Evolutionary conservation across 495 filamentous ascomycete species (phyloP), one percentile per base, ranked within the genome.

Genomic region (Neurospora pannonica): DNA sequence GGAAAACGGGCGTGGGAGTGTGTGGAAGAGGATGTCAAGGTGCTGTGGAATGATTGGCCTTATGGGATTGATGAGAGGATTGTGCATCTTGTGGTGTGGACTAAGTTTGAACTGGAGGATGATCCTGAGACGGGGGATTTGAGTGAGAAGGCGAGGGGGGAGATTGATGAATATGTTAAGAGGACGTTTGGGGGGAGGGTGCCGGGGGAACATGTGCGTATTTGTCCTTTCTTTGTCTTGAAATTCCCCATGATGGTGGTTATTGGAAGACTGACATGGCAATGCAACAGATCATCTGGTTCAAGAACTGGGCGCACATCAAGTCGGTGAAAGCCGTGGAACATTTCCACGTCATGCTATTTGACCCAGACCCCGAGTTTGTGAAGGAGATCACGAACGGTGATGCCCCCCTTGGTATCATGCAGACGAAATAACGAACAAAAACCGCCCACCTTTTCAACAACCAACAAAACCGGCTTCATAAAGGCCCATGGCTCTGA

Each of bases 301-400:
- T 97, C 85, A 94, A 92, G 85, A 97, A 97, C 78, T 97, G 94
- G 94, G 86, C 84, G 71, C 87, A 87, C 3, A 83, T 97, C 74
- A 97, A 97, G 82, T 92, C 89, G 4, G 88, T 97, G 15, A 89
- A 93, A 75, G 89, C 92, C n/a, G 88, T 97, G n/a, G 94, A 97
- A 85, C 94, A 97, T 79, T 96, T 97, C 82, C 94, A 97, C 81
- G 92, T 97, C 78, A 94, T 97, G 93, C 84, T 97, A 62, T 90
- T 89, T 81, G 86, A 92, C 70, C 90, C 94, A 5, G 90, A 93
- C 79, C 84, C 85, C 69, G 87, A 83, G 40, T 93, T 95, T 74
- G 78, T 97, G 39, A 82, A 86, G 74, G 86, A 91, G 74, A 88
- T 97, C 76, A 97, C 94, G 2, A 81, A 87, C 37, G 92, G 91